phyloP scores from a whole-genome alignment of 371 early-diverging fungal species.

The Neoconidiobolus thromboides region DNA sequence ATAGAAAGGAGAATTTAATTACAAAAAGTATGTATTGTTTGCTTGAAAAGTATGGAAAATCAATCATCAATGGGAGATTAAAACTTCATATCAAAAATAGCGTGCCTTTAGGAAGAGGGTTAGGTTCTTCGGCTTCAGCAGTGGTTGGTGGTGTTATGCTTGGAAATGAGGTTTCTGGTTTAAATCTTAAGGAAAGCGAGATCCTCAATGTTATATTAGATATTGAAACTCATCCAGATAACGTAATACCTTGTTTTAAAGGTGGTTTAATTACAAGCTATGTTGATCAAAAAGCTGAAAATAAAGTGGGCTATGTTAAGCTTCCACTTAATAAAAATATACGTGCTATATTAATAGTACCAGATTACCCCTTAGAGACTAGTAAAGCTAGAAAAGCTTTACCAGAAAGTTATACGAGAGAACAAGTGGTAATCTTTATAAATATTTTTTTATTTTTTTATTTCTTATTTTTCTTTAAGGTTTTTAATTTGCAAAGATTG shows the following conservation, averaged over 20 bases:
- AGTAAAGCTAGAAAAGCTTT: conserved; percentile 75
- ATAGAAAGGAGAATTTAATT: conserved; percentile 67
- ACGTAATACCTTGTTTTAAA: conserved; percentile 78
- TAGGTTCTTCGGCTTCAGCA: conserved; percentile 90
- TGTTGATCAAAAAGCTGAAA: too few relatives aligned
- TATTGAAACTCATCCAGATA: conserved; percentile 94
- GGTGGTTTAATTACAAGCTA: conserved; percentile 81
- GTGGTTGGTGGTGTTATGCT: conserved; percentile 84
- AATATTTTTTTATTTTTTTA: neutral
- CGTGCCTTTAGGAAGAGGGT: conserved; percentile 87
- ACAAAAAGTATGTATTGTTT: conserved; percentile 74
- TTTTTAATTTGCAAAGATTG: conserved; percentile 85
- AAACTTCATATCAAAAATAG: conserved; percentile 24
- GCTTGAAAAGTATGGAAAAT: conserved; percentile 35
- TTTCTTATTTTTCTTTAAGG: conserved; percentile 16
- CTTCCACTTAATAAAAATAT: conserved; percentile 42
- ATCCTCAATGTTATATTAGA: conserved; percentile 69
- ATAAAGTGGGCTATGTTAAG: too few relatives aligned
- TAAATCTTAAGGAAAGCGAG: conserved; percentile 42
- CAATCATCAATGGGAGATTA: too few relatives aligned
- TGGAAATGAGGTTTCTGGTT: conserved; percentile 49
- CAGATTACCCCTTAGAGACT: conserved; percentile 80
- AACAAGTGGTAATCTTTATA: conserved; percentile 49
- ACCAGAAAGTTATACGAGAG: conserved; percentile 48
- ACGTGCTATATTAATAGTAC: conserved; percentile 68